phyloP scores from a whole-genome alignment of 352 stramenopile genomes.

The Pythium scleroteichum region DNA sequence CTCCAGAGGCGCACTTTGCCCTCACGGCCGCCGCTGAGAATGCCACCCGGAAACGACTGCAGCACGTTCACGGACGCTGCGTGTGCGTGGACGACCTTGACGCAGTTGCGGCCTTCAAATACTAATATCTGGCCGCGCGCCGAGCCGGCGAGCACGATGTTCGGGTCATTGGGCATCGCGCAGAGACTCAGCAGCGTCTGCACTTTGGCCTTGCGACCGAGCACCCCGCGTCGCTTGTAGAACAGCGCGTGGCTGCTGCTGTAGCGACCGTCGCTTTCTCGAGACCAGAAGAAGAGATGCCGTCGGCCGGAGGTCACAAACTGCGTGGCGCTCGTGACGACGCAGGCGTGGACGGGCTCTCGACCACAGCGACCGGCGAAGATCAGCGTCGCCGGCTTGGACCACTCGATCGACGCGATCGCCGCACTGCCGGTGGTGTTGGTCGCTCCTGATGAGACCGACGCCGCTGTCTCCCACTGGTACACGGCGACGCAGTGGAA shows the following conservation, averaged over 20 bases:
- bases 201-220: slow-evolving; percentile 69
- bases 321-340: slow-evolving; percentile 38
- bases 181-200: slow-evolving; percentile 69
- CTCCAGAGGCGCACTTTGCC: slow-evolving; percentile 80
- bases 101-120: slow-evolving; percentile 79
- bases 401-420: slow-evolving; percentile 45
- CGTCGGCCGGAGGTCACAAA: slow-evolving; percentile 69
- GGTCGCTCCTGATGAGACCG: slow-evolving; percentile 4
- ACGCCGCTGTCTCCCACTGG: slow-evolving; percentile 59
- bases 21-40: slow-evolving; percentile 70
- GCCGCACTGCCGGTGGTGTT: slow-evolving; percentile 11
- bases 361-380: slow-evolving; percentile 52
- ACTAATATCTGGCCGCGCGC: slow-evolving; percentile 75
- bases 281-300: slow-evolving; percentile 76
- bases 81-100: slow-evolving; percentile 69
- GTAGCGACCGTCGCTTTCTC: slow-evolving; percentile 63
- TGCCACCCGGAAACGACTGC: slow-evolving; percentile 49
- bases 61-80: slow-evolving; percentile 60
- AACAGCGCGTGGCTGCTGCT: slow-evolving; percentile 47
- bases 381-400: slow-evolving; percentile 47
- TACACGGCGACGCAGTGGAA: slow-evolving; percentile 77
- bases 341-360: slow-evolving; percentile 50
- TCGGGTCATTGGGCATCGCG: slow-evolving; percentile 43
- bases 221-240: slow-evolving; percentile 47
- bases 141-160: slow-evolving; percentile 62